Percentiles rank a stretch among this genome's conserved stretches.
phyloP scores from a whole-genome alignment of 495 filamentous ascomycete genomes.

The Lepraria neglecta region DNA sequence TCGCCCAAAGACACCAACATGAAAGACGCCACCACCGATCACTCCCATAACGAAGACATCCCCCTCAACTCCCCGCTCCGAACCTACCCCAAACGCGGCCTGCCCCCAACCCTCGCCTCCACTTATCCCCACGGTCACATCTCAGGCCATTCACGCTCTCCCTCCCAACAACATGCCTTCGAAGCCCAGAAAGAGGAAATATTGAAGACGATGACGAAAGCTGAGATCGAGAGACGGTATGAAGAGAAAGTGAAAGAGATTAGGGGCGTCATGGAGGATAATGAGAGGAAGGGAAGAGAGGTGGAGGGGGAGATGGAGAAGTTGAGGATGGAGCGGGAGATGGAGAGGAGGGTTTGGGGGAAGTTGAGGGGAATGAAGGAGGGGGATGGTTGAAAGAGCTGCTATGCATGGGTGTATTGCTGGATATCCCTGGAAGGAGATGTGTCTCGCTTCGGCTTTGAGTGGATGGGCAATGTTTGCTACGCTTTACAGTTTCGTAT shows the following conservation, averaged over 20 bases:
- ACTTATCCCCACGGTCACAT: slow-evolving; percentile 24
- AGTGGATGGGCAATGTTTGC: no score
- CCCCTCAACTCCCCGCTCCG: slow-evolving; percentile 20
- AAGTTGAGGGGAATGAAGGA: slow-evolving; percentile 22
- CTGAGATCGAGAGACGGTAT: slow-evolving; percentile 23
- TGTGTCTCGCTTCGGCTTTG: no score
- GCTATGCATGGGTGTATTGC: neutral
- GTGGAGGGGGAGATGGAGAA: slow-evolving; percentile 25
- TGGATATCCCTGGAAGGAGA: neutral
- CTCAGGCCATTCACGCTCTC: slow-evolving; percentile 19
- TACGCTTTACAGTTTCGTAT: no score
- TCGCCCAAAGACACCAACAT: neutral
- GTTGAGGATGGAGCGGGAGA: slow-evolving; percentile 24
- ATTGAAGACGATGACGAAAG: slow-evolving; percentile 18
- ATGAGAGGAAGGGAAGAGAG: slow-evolving; percentile 16
- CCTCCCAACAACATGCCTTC: slow-evolving; percentile 16
- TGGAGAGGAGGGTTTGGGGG: slow-evolving; percentile 26
- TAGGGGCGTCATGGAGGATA: slow-evolving; percentile 19
- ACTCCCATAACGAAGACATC: slow-evolving; percentile 2
- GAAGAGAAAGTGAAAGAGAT: slow-evolving; percentile 20
- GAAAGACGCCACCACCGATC: neutral
- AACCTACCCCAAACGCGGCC: slow-evolving; percentile 22
- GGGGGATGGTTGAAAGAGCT: neutral
- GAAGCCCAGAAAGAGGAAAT: slow-evolving; percentile 21
- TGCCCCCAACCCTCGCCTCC: slow-evolving; percentile 21